Evolutionary conservation across 768 basidiomycete genomes (phyloP).

Genomic region (Hypsizygus marmoreus): DNA sequence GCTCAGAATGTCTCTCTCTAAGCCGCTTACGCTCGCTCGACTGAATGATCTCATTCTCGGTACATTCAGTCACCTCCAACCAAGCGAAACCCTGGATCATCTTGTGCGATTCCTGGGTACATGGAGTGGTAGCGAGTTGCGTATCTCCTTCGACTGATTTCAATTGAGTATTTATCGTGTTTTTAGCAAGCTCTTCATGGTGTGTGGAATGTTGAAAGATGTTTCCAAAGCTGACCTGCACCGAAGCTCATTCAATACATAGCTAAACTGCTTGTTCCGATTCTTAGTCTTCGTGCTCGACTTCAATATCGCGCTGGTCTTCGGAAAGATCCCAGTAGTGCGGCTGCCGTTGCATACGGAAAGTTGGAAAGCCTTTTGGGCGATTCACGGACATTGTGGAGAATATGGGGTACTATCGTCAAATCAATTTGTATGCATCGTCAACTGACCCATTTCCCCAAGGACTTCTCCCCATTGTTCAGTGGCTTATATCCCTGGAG

Average conservation of each 20-base stretch:
- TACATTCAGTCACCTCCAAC: constrained; percentile 55
- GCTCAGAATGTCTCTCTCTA: constrained; percentile 57
- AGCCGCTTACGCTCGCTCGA: constrained; percentile 47
- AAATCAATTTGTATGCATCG: background rate
- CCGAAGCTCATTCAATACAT: constrained; percentile 71
- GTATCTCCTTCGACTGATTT: constrained; percentile 28
- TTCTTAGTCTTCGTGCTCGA: constrained; percentile 66
- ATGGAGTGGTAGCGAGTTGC: constrained; percentile 87
- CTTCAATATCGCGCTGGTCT: constrained; percentile 68
- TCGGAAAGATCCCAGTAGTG: constrained; percentile 52
- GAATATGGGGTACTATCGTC: constrained; percentile 69
- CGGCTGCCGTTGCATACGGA: constrained; percentile 49
- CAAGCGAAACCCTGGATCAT: constrained; percentile 70
- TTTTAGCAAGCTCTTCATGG: constrained; percentile 75
- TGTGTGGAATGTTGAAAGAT: constrained; percentile 25
- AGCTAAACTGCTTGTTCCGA: constrained; percentile 67
- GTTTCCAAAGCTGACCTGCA: background rate
- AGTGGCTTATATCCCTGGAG: constrained; percentile 79
- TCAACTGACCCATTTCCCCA: constrained; percentile 2
- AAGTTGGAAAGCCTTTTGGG: constrained; percentile 59
- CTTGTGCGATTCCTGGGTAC: constrained; percentile 76
- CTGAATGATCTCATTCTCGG: constrained; percentile 70
- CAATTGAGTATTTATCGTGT: constrained; percentile 5
- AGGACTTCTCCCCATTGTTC: constrained; percentile 79
- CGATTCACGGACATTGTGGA: constrained; percentile 73